Evolutionary conservation across 2,329 filamentous ascomycete species (phyloP), one percentile per base, ranked within the genome.

Genomic region (Fusarium pseudograminearum): DNA sequence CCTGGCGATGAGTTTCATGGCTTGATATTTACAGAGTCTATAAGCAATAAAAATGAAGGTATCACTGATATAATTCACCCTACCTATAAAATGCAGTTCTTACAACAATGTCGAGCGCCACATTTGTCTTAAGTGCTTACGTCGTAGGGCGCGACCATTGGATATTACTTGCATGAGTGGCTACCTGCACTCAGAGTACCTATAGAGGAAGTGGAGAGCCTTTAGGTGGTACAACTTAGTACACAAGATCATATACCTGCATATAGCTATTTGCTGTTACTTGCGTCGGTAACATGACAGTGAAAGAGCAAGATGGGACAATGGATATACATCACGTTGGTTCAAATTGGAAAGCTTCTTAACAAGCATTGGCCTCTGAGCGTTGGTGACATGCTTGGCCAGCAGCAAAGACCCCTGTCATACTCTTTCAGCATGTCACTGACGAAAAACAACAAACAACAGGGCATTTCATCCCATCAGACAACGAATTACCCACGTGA

Each of bases 101-200:
- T 24, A 62, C 40, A 54, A 34, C 5, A 54, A 54, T 15, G n/a
- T 18, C 20, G 31, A 46, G 38, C 24, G 48, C 51, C 44, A 47
- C 61, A 65, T 45, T 46, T 41, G 50, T 51, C 20, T 52, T 41
- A 65, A 41, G 61, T 65, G 61, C 61, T 65, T 65, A 64, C 44
- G 9, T 42, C 36, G 48, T 16, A 16, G 9, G 47, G 58, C 12
- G 14, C 45, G 45, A 40, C 44, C 22, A 46, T 33, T 46, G 20
- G 26, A 10, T 36, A 22, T 46, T n/a, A 33, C 20, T 53, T 53
- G 36, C 14, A n/a, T 53, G n/a, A 33, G 36, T 33, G 38, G 50
- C 15, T 31, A n/a, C 22, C n/a, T 12, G 9, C 18, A 6, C n/a
- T 22, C 36, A 41, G 18, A 41, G 20, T 15, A n/a, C n/a, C n/a